Base-by-base conservation (phyloP, 1,139 yeast genomes). In the Saccharomycopsis hybrid region DNA sequence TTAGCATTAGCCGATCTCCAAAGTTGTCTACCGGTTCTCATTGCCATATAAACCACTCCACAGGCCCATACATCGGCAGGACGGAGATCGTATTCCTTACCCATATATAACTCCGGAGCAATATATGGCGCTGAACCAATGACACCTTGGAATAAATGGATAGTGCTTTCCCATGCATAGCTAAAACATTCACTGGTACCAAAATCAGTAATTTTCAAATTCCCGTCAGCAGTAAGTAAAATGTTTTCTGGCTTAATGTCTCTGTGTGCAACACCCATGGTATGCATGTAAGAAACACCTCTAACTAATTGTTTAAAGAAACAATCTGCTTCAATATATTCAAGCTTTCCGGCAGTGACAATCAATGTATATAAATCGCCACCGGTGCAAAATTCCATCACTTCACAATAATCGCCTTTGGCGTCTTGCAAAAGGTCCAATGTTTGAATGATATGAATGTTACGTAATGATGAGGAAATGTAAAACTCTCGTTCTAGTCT, bases 91-190 rank as follows among this genome's bases (percentile, higher is more conserved):
- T 78, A 80, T 33, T 74, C 76, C 13, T 61, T 63, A 11, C 64
- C 63, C 4, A 55, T 52, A 57, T 74, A 78, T 59, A 82, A 86
- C 60, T 83, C 90, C 0, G 90, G 90, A 0, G 88, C 79, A 61
- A 82, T 82, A 62, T 81, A 83, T 1, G 89, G 84, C 55, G 77
- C 85, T 2, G 86, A 85, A 2, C 97, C 97, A 63, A 77, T 74
- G 0, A 85, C 81, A 2, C 87, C 87, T 8, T 67, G 62, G 39
- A 74, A 72, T 43, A 70, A 69, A 54, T 77, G 80, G 31, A 76
- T 72, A 43, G 71, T 68, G 52, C 72, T 74, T 57, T 81, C 84
- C 84, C 87, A 82, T 8, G 82, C 81, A 1, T 88, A 82, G 58
- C 78, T 73, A 58, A 83, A 80, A n/a, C 83, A 88, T 51, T 80